phyloP scores from a whole-genome alignment of 345 rosid genomes.

The Conringia planisiliqua region DNA sequence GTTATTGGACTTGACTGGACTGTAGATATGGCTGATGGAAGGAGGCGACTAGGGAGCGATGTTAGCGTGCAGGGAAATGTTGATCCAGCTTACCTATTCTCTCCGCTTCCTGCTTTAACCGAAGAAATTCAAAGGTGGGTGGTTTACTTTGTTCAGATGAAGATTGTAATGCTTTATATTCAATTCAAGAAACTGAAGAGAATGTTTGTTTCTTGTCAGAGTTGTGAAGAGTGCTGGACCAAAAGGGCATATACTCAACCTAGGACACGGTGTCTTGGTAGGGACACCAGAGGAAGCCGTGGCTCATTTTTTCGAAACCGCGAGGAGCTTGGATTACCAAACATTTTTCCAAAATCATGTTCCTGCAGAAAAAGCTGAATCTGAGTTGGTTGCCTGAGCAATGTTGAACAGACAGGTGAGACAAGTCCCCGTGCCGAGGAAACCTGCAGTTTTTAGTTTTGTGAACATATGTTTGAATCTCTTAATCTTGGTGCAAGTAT shows the following conservation, averaged over 20 bases:
- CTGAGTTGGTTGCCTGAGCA: slow-evolving; percentile 54
- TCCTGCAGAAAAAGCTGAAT: slow-evolving; percentile 39
- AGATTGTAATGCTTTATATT: not conserved
- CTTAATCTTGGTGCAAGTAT: slow-evolving; percentile 13
- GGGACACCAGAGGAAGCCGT: slow-evolving; percentile 97
- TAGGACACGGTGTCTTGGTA: slow-evolving; percentile 89
- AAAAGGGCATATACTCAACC: slow-evolving; percentile 81
- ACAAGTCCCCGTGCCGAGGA: not conserved
- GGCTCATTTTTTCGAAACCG: slow-evolving; percentile 82
- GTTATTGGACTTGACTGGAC: slow-evolving; percentile 98
- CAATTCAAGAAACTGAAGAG: not conserved
- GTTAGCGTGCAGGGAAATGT: slow-evolving; percentile 87
- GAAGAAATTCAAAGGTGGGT: slow-evolving; percentile 71
- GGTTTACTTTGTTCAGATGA: not conserved
- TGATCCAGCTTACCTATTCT: slow-evolving; percentile 81
- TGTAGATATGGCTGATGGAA: slow-evolving; percentile 90
- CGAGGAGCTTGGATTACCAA: slow-evolving; percentile 59
- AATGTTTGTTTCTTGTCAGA: slow-evolving; percentile 36
- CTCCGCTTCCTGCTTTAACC: slow-evolving; percentile 71
- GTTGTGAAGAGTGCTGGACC: slow-evolving; percentile 84
- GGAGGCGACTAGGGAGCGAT: slow-evolving; percentile 61
- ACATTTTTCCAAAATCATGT: slow-evolving; percentile 38
- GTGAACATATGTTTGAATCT: not conserved
- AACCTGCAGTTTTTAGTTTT: not conserved
- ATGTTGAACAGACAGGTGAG: slow-evolving; percentile 13